Conservation (phyloP, 371 early-diverging fungal species). For the Cokeromyces recurvatus region DNA sequence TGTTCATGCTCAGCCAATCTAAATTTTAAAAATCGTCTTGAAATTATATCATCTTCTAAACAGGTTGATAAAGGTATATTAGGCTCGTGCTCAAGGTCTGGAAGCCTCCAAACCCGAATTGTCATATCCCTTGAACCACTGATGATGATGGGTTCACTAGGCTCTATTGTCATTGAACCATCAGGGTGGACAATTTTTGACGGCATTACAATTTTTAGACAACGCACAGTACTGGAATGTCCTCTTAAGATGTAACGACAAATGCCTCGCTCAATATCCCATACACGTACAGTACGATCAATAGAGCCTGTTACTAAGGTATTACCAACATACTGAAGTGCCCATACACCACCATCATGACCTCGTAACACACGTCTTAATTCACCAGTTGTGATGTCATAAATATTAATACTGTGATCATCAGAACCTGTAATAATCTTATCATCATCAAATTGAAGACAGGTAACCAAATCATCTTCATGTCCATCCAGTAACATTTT, state of each 20-base stretch:
- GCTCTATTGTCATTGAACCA: slow-evolving; percentile 44
- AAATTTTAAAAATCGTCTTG: slow-evolving; percentile 28
- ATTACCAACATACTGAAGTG: slow-evolving; percentile 84
- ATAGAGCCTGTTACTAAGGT: slow-evolving; percentile 96
- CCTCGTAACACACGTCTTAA: slow-evolving; percentile 71
- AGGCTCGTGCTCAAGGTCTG: slow-evolving; percentile 62
- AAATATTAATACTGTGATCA: slow-evolving; percentile 84
- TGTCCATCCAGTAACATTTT: slow-evolving; percentile 79
- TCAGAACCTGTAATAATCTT: slow-evolving; percentile 93
- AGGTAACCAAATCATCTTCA: slow-evolving; percentile 82
- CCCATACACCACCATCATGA: slow-evolving; percentile 99
- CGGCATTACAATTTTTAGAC: slow-evolving; percentile 86
- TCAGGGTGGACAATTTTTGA: slow-evolving; percentile 44
- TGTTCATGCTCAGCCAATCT: slow-evolving; percentile 83
- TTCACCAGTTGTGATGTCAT: slow-evolving; percentile 76
- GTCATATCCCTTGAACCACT: slow-evolving; percentile 98
- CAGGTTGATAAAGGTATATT: slow-evolving; percentile 13
- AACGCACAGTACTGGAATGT: slow-evolving; percentile 96
- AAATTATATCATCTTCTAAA: slow-evolving; percentile 14
- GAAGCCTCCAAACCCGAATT: slow-evolving; percentile 92
- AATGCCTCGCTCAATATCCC: slow-evolving; percentile 88
- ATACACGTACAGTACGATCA: slow-evolving; percentile 94
- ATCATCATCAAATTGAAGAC: slow-evolving; percentile 89
- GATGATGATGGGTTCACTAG: slow-evolving; percentile 78
- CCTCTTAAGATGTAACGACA: slow-evolving; percentile 90